phyloP scores from a whole-genome alignment of 768 basidiomycete species.

The Termitomyces sp. region DNA sequence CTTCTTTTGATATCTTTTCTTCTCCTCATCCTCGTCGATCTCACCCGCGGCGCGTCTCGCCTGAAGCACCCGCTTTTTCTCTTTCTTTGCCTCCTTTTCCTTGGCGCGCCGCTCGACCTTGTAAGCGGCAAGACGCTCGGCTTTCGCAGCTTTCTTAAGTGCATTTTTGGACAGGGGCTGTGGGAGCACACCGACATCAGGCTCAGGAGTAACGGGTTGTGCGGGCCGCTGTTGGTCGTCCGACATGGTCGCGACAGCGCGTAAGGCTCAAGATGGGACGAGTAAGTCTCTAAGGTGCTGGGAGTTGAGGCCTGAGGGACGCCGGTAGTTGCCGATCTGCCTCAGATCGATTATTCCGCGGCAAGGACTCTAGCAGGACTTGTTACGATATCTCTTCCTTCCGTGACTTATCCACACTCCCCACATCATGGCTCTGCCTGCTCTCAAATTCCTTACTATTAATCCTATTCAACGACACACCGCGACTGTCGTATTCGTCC shows the following conservation, averaged over 20 bases:
- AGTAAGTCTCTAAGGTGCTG: slow-evolving; percentile 1
- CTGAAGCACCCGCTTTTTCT: slow-evolving; percentile 57
- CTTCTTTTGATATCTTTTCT: slow-evolving; percentile 35
- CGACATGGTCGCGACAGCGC: slow-evolving; percentile 8
- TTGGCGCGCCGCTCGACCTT: slow-evolving; percentile 73
- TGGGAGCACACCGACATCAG: slow-evolving; percentile 5
- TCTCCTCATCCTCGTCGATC: slow-evolving; percentile 40
- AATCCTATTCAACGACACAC: slow-evolving; percentile 61
- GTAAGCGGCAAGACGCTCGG: slow-evolving; percentile 52
- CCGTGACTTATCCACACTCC: slow-evolving; percentile 13
- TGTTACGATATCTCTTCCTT: slow-evolving; percentile 15
- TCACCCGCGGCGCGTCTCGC: slow-evolving; percentile 65
- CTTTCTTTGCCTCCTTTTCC: slow-evolving; percentile 75
- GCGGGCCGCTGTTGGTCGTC: slow-evolving; percentile 8
- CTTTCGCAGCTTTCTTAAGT: slow-evolving; percentile 70
- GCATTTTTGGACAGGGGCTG: slow-evolving; percentile 68
- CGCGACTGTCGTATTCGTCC: slow-evolving; percentile 85
- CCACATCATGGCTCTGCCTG: slow-evolving; percentile 26
- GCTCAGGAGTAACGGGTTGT: slow-evolving; percentile 1
- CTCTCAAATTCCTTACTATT: slow-evolving; percentile 48
- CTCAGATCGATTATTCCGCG: slow-evolving; percentile 37
- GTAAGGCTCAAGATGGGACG: neutral
- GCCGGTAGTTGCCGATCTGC: slow-evolving; percentile 40
- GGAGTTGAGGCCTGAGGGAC: neutral
- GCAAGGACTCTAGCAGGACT: slow-evolving; percentile 16